Percentiles rank a stretch among this genome's conserved stretches.
phyloP scores from a whole-genome alignment of 805 yeast species.

The Cyberlindnera euphorbiae region DNA sequence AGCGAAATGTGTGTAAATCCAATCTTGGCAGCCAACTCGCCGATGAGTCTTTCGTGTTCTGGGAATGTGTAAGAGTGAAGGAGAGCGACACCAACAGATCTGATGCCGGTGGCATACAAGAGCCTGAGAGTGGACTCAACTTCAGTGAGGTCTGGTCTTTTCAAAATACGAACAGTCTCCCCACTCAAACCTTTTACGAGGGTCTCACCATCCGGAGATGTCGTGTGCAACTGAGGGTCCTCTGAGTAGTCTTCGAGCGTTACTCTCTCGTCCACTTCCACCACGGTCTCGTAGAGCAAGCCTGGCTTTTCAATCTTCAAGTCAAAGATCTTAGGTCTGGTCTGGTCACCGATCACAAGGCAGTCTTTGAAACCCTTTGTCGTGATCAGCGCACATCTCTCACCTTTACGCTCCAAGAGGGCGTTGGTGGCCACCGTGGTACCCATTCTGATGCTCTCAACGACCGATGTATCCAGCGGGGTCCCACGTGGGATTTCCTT shows the following conservation, averaged over 20 bases:
- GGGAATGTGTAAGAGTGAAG: conserved; percentile 72
- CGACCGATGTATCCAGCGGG: conserved; percentile 56
- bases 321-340: conserved; percentile 87
- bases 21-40: conserved; percentile 51
- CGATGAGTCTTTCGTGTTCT: conserved; percentile 59
- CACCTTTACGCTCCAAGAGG: conserved; percentile 87
- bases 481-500: conserved; percentile 51
- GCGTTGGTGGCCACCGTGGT: conserved; percentile 97
- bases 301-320: conserved; percentile 68
- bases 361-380: conserved; percentile 88
- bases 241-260: conserved; percentile 78
- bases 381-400: conserved; percentile 76
- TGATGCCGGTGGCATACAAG: conserved; percentile 52
- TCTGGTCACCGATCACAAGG: conserved; percentile 81
- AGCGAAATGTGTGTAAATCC: conserved; percentile 70
- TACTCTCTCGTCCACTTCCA: conserved; percentile 87
- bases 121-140: conserved; percentile 38
- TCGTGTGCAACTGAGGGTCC: conserved; percentile 45
- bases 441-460: conserved; percentile 78
- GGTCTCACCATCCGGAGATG: conserved; percentile 20
- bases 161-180: conserved; percentile 56
- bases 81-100: conserved; percentile 67
- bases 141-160: conserved; percentile 42
- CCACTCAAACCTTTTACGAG: conserved; percentile 59
- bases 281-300: conserved; percentile 67